These are phyloP conservation scores for Rhodotorula toruloides DNA, from an alignment of 768 basidiomycete species.

Conservation along the genomic window DNA sequence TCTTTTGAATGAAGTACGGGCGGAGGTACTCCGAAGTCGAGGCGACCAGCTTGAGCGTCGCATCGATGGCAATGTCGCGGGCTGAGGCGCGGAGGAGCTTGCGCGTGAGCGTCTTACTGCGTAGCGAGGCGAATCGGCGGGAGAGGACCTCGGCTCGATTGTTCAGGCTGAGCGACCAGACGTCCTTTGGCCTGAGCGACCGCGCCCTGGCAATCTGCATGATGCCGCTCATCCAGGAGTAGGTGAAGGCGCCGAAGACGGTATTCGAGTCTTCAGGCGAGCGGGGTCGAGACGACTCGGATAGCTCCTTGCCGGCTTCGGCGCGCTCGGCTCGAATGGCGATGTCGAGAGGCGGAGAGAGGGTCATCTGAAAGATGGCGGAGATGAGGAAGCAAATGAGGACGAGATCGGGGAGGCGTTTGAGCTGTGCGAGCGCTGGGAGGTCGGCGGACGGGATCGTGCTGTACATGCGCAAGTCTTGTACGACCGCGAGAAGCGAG, in stretches of 20 bases:
- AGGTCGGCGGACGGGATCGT: not conserved
- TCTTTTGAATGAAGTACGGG: slow-evolving; percentile 32
- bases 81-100: slow-evolving; percentile 31
- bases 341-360: slow-evolving; percentile 9
- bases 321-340: slow-evolving; percentile 3
- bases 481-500: not conserved
- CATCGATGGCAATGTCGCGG: slow-evolving; percentile 33
- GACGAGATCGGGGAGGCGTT: slow-evolving; percentile 7
- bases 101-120: slow-evolving; percentile 23
- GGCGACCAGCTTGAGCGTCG: slow-evolving; percentile 32
- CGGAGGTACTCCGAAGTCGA: slow-evolving; percentile 25
- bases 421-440: not conserved
- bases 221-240: slow-evolving; percentile 32
- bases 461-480: not conserved
- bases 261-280: slow-evolving; percentile 35
- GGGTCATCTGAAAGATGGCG: slow-evolving; percentile 9
- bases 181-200: slow-evolving; percentile 27
- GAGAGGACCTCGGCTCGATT: slow-evolving; percentile 32
- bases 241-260: slow-evolving; percentile 27
- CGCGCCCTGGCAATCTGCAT: slow-evolving; percentile 13
- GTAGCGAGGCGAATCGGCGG: slow-evolving; percentile 15
- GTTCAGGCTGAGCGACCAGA: slow-evolving; percentile 34
- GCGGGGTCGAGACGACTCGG: not conserved
- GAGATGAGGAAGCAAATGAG: not conserved
- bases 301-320: not conserved